phyloP scores from a whole-genome alignment of 495 filamentous ascomycete species.

The Aspergillus panamensis region DNA sequence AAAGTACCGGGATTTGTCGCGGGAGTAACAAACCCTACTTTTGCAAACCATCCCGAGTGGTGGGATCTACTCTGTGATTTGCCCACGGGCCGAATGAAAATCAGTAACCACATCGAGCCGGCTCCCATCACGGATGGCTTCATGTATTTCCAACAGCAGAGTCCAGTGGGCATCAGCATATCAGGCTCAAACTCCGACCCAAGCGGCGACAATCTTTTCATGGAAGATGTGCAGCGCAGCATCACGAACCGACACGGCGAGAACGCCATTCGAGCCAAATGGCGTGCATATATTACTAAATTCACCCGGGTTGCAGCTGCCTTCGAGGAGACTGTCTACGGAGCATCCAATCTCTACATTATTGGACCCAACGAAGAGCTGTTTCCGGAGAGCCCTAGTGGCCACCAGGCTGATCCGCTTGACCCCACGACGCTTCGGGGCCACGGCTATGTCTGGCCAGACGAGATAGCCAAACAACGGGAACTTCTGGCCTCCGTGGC shows the following conservation, averaged over 20 bases:
- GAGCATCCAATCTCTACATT: conserved; percentile 84
- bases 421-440: conserved; percentile 65
- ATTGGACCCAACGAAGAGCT: conserved; percentile 57
- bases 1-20: conserved; percentile 97
- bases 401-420: conserved; percentile 37
- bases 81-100: conserved; percentile 87
- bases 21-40: conserved; percentile 94
- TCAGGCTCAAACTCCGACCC: conserved; percentile 55
- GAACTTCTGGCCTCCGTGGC: conserved; percentile 88
- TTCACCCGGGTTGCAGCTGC: conserved; percentile 90
- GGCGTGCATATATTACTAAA: conserved; percentile 82
- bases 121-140: conserved; percentile 78
- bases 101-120: conserved; percentile 74
- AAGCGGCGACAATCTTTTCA: conserved; percentile 88
- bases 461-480: conserved; percentile 71
- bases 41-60: conserved; percentile 93
- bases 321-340: conserved; percentile 94
- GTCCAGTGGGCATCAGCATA: conserved; percentile 51
- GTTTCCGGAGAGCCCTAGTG: conserved; percentile 46
- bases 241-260: conserved; percentile 87
- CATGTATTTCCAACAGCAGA: conserved; percentile 80
- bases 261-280: conserved; percentile 83
- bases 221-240: conserved; percentile 76
- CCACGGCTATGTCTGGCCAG: conserved; percentile 93
- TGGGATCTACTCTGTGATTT: conserved; percentile 98